A percentile compares a stretch with the other conserved stretches of the same genome.
phyloP scores from a whole-genome alignment of 2,329 filamentous ascomycete genomes.

The Fusarium sp. region DNA sequence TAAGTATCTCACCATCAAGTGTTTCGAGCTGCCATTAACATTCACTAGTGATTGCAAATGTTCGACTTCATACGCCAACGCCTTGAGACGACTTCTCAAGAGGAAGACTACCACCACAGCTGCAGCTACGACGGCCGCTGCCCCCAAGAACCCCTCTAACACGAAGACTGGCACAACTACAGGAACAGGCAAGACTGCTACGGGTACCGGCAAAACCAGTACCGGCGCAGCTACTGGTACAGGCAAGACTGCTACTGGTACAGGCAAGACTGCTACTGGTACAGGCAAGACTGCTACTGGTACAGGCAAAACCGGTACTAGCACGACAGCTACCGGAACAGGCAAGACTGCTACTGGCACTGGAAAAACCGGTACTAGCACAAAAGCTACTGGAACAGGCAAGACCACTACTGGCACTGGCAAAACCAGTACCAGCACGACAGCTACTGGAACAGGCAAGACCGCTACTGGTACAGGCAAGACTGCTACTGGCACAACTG shows the following conservation, averaged over 20 bases:
- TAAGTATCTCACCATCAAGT: not conserved
- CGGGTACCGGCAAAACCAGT: not conserved
- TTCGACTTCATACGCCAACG: not conserved
- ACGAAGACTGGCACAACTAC: not conserved
- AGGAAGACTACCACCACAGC: not conserved
- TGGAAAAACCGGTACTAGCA: not conserved
- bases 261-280: not conserved
- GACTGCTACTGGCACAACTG: not conserved
- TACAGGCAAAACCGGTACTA: not conserved
- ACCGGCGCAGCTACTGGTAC: not conserved
- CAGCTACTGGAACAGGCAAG: too few species aligned
- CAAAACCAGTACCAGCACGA: too few species aligned
- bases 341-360: too few species aligned
- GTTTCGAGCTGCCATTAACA: not conserved
- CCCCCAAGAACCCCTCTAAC: not conserved
- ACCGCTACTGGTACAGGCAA: not conserved
- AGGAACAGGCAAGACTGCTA: not conserved
- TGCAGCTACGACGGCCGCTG: not conserved
- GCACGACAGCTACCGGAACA: too few species aligned
- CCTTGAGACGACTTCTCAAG: constrained; percentile 3
- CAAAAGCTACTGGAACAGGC: not conserved
- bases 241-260: not conserved
- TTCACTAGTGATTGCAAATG: constrained; percentile 8
- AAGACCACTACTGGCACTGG: not conserved
- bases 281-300: not conserved